Evolutionary conservation across 805 yeast genomes (phyloP), one percentile per base, ranked within the genome.

Genomic region (Ogataea polymorpha): DNA sequence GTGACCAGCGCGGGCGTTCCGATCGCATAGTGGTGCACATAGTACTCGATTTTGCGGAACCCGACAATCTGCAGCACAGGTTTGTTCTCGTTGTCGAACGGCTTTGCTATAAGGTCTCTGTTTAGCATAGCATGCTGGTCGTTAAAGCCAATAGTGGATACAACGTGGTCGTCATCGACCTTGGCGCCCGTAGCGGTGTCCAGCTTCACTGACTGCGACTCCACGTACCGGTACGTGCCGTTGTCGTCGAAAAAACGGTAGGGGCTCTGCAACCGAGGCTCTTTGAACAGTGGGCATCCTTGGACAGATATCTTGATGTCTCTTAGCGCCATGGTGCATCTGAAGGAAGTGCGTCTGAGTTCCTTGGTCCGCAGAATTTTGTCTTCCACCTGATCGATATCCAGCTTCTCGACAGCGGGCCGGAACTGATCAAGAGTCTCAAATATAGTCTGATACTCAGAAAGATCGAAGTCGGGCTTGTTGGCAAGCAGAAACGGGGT

Each of bases 41-140:
- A 66, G 31, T 72, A 67, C 9, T 58, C 45, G 3, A 69, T 51
- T 15, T 70, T 63, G 44, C 86, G 67, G 59, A 86, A 87, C 1
- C 96, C 91, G 6, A 88, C 49, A 2, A 89, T 62, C 44, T 78
- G 75, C 35, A 90, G 62, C 37, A 75, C 72, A 0, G 89, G 80
- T 1, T 49, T 50, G 54, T 61, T 65, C 3, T 14, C 9, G 9
- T 61, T 62, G 35, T 66, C 58, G 55, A 64, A 62, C 21, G 51
- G 61, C 32, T 58, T 53, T 17, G 47, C 56, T 30, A 66, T 46
- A 37, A 71, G 72, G 18, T 65, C 66, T 6, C 59, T 66, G 27
- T 64, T 55, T 25, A 71, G 59, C 1, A 63, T 65, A 12, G 77
- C 56, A 23, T 59, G 53, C 42, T 76, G 70, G 34, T 69, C 71